Base-by-base conservation (phyloP, 2,329 filamentous ascomycete species). In the Huntiella bhutanensis region DNA sequence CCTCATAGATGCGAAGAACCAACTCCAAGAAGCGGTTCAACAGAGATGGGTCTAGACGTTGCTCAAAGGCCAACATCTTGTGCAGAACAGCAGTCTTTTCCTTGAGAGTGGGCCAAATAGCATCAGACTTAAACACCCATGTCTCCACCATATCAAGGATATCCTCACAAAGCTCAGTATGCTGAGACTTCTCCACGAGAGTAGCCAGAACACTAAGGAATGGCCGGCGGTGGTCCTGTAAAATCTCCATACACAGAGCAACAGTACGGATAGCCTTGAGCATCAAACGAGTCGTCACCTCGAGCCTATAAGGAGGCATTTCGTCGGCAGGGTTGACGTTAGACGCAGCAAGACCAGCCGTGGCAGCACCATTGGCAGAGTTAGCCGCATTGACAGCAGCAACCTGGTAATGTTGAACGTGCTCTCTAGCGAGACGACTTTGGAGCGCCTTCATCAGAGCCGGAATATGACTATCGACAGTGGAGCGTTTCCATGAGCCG, bases 11-110 rank as follows among this genome's bases (percentile, higher is more conserved):
- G 42, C 87, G 79, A 54, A 98, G 93, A 19, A 99, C 91, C 19
- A 99, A 75, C 53, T 96, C 83, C 49, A 98, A 69, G 65, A 96
- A 99, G 58, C 88, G 88, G 54, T 80, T 86, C 48, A 98, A 69
- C 64, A 98, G 79, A 0, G 80, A 85, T 32, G 79, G 75, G 57
- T 96, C 88, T 22, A 72, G 65, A 35, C 91, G 75, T 48, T 83
- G 77, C 62, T 99, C 91, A 54, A 98, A 98, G 0, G 87, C 79
- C 12, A 96, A 67, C 91, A 99, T 99, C 64, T 98, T 99, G 56
- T 93, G 87, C n/a, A 99, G 66, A 1, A 99, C 91, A 1, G 92
- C 92, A 0, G 88, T 96, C 67, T 98, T 98, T 63, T 98, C 92
- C 61, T 99, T 99, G 1, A 98, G 70, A 0, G 91, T 98, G 0